Percentiles rank a stretch among this genome's conserved stretches.
Conservation (phyloP, 352 stramenopile species). For the Globisporangium radiosum region DNA sequence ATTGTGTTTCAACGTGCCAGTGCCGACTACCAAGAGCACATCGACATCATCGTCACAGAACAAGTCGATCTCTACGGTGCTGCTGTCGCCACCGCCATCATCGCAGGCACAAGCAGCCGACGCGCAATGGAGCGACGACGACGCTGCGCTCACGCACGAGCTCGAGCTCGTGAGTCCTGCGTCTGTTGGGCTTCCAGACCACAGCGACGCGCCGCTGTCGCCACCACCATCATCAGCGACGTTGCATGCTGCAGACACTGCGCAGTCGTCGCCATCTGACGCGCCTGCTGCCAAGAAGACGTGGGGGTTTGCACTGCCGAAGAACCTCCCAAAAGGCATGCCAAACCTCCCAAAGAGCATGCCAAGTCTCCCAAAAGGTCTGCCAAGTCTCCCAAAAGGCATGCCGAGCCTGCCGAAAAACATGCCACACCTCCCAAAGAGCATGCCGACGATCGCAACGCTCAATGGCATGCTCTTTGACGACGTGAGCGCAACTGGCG, state of each 20-base stretch:
- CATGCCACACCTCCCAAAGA: conserved; percentile 6
- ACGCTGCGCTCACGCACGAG: background rate
- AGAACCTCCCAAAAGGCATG: conserved; percentile 4
- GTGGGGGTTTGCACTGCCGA: conserved; percentile 13
- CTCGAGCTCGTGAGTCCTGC: conserved; percentile 9
- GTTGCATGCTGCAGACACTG: background rate
- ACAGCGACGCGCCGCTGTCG: background rate
- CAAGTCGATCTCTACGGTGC: background rate
- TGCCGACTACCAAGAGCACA: conserved; percentile 2
- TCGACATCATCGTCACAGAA: background rate
- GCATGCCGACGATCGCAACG: conserved; percentile 1
- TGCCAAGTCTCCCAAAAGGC: conserved; percentile 1
- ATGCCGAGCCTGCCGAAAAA: conserved; percentile 2
- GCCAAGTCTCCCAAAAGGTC: background rate
- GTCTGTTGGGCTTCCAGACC: conserved; percentile 5
- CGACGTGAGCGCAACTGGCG: conserved; percentile 4
- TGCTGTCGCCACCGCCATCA: background rate
- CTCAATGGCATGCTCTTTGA: conserved; percentile 11
- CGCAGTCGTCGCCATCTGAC: background rate
- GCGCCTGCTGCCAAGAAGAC: conserved; percentile 3
- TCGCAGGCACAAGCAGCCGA: background rate
- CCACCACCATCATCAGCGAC: background rate
- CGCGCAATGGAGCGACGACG: conserved; percentile 3
- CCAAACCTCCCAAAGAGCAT: conserved; percentile 1
- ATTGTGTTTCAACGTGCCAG: conserved; percentile 38